Evolutionary conservation across 345 rosid genomes (phyloP).

Genomic region (Bruguiera sexangula): DNA sequence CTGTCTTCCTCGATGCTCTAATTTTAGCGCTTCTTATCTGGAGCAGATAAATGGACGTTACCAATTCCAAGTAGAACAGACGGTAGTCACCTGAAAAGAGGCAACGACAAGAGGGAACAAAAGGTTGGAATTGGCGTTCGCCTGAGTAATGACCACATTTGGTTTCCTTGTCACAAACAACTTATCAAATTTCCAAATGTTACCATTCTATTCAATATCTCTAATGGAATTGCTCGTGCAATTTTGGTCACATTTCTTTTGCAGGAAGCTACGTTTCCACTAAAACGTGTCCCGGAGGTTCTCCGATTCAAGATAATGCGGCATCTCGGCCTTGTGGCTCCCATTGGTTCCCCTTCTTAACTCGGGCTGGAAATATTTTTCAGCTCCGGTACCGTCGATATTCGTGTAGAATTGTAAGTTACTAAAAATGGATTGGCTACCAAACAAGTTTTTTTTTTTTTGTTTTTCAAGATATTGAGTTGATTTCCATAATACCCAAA

Average conservation of each 20-base stretch:
- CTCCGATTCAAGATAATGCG: conserved; percentile 40
- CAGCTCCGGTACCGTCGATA: too few relatives aligned
- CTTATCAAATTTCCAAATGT: background rate
- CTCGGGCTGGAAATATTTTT: background rate
- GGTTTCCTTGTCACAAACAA: background rate
- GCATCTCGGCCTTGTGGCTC: conserved; percentile 36
- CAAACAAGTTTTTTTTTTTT: too few relatives aligned
- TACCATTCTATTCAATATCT: too few relatives aligned
- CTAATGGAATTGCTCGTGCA: background rate
- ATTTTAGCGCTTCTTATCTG: conserved; percentile 8
- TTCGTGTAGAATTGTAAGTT: too few relatives aligned
- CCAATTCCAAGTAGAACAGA: conserved; percentile 21
- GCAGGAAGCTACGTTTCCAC: conserved; percentile 28
- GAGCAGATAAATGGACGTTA: conserved; percentile 22
- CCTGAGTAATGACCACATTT: conserved; percentile 15
- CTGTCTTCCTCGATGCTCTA: background rate
- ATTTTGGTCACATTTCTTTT: background rate
- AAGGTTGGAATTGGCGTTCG: conserved; percentile 20
- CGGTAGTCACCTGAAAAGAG: conserved; percentile 13
- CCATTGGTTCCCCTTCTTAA: conserved; percentile 33
- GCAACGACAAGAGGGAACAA: conserved; percentile 25
- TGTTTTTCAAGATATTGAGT: too few relatives aligned
- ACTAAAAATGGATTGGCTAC: too few relatives aligned
- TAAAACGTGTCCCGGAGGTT: conserved; percentile 17
- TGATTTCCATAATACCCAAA: too few relatives aligned